Evolutionary conservation across 345 rosid species (phyloP).

Genomic region (Rhodamnia rubescens): DNA sequence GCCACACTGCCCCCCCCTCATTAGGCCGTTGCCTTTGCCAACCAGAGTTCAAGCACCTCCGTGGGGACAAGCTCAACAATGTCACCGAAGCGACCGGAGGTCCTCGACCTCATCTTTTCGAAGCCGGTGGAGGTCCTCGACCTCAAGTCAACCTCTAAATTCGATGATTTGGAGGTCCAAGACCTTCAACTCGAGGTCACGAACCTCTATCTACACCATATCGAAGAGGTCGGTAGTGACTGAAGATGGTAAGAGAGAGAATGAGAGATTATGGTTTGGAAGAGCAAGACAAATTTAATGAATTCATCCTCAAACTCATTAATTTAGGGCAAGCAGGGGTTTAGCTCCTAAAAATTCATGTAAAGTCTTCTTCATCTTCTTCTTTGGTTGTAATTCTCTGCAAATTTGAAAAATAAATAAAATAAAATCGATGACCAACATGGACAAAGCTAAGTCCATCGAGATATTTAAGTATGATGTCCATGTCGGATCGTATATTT

Average conservation of each 20-base stretch:
- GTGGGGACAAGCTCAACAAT: not conserved
- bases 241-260: not conserved
- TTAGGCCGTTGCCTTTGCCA: not conserved
- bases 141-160: not conserved
- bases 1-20: not conserved
- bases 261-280: not conserved
- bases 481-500: not conserved
- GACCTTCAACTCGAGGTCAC: not conserved
- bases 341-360: not conserved
- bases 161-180: not conserved
- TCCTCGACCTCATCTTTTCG: too few species aligned
- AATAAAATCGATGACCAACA: too few species aligned
- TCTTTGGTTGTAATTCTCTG: too few species aligned
- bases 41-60: not conserved
- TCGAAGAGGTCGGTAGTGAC: not conserved
- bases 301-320: not conserved
- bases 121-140: not conserved
- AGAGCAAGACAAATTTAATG: not conserved
- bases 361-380: not conserved
- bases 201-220: not conserved
- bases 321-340: not conserved
- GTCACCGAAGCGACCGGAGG: not conserved
- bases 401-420: too few species aligned
- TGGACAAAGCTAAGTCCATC: too few species aligned
- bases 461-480: too few species aligned